A percentile compares a stretch with the other conserved stretches of the same genome.
Evolutionary conservation across 768 basidiomycete species (phyloP).

Genomic region (Polyporus arcularius): DNA sequence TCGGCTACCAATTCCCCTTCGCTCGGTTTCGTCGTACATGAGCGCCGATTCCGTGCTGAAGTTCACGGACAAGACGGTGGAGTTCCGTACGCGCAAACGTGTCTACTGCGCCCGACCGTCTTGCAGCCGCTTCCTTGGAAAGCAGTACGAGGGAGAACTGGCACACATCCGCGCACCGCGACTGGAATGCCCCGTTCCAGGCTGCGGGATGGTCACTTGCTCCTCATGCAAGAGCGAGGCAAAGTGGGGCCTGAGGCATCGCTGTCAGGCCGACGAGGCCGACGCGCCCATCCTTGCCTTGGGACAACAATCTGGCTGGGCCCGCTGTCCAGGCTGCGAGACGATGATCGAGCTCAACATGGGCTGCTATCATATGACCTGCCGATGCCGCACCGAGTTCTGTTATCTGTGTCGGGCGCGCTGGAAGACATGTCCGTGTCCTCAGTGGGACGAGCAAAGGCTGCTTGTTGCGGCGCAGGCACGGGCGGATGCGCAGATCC

Average conservation of each 20-base stretch:
- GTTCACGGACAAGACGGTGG: slow-evolving; percentile 30
- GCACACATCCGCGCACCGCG: background rate
- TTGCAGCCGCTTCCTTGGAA: slow-evolving; percentile 37
- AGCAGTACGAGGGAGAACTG: background rate
- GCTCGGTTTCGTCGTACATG: slow-evolving; percentile 29
- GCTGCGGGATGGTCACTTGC: slow-evolving; percentile 17
- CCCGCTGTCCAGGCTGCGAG: slow-evolving; percentile 41
- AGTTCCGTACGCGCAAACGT: slow-evolving; percentile 36
- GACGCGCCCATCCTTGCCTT: slow-evolving; percentile 22
- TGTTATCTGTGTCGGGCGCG: slow-evolving; percentile 44
- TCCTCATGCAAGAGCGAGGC: slow-evolving; percentile 7
- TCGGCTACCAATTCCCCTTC: slow-evolving; percentile 31
- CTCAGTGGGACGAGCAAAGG: slow-evolving; percentile 8
- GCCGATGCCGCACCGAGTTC: slow-evolving; percentile 40
- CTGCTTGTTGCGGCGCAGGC: background rate
- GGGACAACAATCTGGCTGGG: slow-evolving; percentile 33
- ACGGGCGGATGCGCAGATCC: slow-evolving; percentile 2
- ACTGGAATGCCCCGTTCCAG: background rate
- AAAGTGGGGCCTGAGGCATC: slow-evolving; percentile 14
- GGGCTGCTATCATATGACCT: slow-evolving; percentile 45
- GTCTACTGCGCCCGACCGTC: slow-evolving; percentile 39
- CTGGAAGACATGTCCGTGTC: slow-evolving; percentile 30
- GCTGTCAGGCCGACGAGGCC: slow-evolving; percentile 14
- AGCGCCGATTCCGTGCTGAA: slow-evolving; percentile 17
- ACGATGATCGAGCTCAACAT: slow-evolving; percentile 39